phyloP scores from a whole-genome alignment of 2,329 filamentous ascomycete species.

The Helotiales sp. region DNA sequence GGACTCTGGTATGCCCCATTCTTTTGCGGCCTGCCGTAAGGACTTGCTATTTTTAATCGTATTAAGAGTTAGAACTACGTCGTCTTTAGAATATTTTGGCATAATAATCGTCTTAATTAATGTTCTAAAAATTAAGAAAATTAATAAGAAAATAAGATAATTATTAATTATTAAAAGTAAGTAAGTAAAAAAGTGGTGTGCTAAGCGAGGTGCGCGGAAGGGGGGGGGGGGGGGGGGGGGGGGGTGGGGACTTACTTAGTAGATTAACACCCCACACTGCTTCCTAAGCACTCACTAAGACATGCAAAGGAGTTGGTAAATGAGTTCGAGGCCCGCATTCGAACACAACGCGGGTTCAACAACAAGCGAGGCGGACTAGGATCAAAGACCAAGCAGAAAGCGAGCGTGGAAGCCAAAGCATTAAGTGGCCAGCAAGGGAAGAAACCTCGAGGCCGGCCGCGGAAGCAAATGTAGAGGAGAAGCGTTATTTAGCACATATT shows the following conservation, averaged over 20 bases:
- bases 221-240: too few species aligned
- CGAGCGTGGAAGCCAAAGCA: not conserved
- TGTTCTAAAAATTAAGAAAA: not conserved
- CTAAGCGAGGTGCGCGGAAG: not conserved
- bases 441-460: not conserved
- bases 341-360: not conserved
- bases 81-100: not conserved
- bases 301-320: slow-evolving; percentile 8
- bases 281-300: not conserved
- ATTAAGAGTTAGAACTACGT: not conserved
- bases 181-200: not conserved
- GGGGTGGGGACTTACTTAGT: too few species aligned
- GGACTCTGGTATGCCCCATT: not conserved
- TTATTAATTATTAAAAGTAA: not conserved
- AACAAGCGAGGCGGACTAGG: not conserved
- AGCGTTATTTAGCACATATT: not conserved
- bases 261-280: not conserved
- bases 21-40: not conserved
- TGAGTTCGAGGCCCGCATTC: not conserved
- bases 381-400: not conserved
- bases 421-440: not conserved
- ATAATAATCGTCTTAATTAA: not conserved
- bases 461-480: not conserved
- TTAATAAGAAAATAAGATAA: too few species aligned
- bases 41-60: not conserved